Evolutionary conservation across 805 yeast genomes (phyloP).

Genomic region (Starmerella vitae): DNA sequence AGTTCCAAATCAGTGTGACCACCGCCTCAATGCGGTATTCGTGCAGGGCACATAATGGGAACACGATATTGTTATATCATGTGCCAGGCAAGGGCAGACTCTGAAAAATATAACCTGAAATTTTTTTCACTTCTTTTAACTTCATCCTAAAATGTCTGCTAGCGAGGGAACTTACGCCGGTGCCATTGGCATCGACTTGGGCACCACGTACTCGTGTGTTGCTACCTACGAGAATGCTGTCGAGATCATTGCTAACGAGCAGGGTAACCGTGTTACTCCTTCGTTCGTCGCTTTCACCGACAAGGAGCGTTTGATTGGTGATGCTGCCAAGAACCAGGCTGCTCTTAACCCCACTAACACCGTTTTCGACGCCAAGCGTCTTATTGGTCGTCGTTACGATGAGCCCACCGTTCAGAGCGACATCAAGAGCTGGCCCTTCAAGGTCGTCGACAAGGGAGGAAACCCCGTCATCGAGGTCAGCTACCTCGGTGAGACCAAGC

Average conservation of each 20-base stretch:
- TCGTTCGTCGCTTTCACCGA: conserved; percentile 92
- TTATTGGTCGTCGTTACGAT: conserved; percentile 80
- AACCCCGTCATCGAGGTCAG: conserved; percentile 75
- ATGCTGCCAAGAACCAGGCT: conserved; percentile 96
- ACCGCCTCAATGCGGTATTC: too few relatives aligned
- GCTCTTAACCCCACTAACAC: conserved; percentile 87
- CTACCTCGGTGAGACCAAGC: conserved; percentile 71
- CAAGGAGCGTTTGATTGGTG: conserved; percentile 87
- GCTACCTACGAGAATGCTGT: conserved; percentile 90
- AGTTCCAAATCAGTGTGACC: too few relatives aligned
- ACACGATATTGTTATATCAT: too few relatives aligned
- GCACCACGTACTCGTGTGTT: conserved; percentile 93
- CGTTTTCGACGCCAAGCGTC: conserved; percentile 76
- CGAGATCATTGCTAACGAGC: conserved; percentile 93
- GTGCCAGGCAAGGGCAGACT: conserved; percentile 10
- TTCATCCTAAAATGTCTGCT: conserved; percentile 19
- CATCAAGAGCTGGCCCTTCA: conserved; percentile 88
- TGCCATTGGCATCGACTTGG: conserved; percentile 98
- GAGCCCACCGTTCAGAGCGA: conserved; percentile 79
- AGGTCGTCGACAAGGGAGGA: conserved; percentile 55
- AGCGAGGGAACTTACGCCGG: conserved; percentile 96
- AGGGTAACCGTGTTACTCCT: conserved; percentile 97
- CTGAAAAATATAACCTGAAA: conserved; percentile 11
- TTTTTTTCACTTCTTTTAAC: conserved; percentile 11
- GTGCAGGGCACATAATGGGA: too few relatives aligned